Evolutionary conservation across 2,329 filamentous ascomycete genomes (phyloP), one percentile per base, ranked within the genome.

Genomic region (Capronia epimyces): DNA sequence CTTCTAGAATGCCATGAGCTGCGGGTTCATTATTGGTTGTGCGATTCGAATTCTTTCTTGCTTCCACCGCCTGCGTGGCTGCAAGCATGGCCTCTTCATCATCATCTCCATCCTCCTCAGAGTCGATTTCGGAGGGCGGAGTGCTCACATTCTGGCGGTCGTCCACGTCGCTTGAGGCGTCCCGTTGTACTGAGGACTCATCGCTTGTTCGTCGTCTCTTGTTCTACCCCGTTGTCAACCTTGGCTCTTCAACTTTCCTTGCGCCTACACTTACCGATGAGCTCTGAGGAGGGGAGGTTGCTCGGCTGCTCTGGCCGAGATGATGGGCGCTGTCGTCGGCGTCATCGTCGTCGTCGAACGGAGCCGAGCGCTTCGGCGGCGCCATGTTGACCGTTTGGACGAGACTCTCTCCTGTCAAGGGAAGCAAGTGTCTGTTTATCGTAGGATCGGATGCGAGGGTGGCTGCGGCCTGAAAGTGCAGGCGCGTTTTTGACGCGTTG

Each of bases 1-100:
- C 84, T 67, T 95, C 86, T 41, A 97, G 85, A 48, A 97, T 91
- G 1, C 89, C 90, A 60, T 87, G 84, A 32, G 94, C 86, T 0
- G 88, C 84, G 1, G 86, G 80, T 32, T 81, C 76, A 61, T 95
- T 96, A 18, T 86, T 77, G 10, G 80, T 79, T 46, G 79, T 69
- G 31, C 68, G 70, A 25, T 67, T 73, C 67, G 47, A 66, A 67
- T 62, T 73, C 75, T 56, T 71, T 75, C 48, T 75, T 64, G 47
- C 70, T 74, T 52, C 48, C 20, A 87, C 72, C 22, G 78, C 77
- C 63, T 87, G 82, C 8, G 82, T 86, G 22, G 83, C 83, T 43
- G 76, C 74, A 46, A 79, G 67, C 62, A 87, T 83, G 15, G 67
- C 65, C 49, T 72, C 69, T 21, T 58, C 56, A 29, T 59, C 42